A percentile compares a stretch with the other conserved stretches of the same genome.
Evolutionary conservation across 352 stramenopile genomes (phyloP).

Genomic region (Phytophthora citrophthora): DNA sequence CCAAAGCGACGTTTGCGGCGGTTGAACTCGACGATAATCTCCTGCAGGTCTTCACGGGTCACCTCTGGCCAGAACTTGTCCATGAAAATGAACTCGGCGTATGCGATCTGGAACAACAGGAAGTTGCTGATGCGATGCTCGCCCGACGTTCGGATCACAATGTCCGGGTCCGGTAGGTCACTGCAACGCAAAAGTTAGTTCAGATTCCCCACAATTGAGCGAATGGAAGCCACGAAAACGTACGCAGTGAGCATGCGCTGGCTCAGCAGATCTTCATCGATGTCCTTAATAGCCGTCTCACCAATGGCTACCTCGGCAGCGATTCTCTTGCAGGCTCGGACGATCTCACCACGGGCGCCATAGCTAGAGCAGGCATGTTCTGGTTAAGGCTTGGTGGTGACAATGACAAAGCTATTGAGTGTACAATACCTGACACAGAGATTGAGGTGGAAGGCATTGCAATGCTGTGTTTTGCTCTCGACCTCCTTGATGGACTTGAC

Average conservation of each 20-base stretch:
- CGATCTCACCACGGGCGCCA: constrained; percentile 94
- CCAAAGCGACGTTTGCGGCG: constrained; percentile 88
- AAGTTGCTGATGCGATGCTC: constrained; percentile 97
- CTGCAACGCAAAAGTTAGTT: constrained; percentile 48
- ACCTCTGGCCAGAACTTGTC: constrained; percentile 97
- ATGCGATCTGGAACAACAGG: constrained; percentile 95
- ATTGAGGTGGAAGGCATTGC: constrained; percentile 79
- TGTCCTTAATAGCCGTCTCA: constrained; percentile 63
- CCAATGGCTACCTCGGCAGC: constrained; percentile 81
- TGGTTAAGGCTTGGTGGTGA: constrained; percentile 6
- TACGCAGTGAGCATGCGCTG: constrained; percentile 81
- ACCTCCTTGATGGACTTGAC: constrained; percentile 74
- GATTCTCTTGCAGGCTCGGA: constrained; percentile 89
- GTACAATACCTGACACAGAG: constrained; percentile 72
- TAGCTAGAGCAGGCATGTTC: constrained; percentile 78
- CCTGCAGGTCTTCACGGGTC: constrained; percentile 77
- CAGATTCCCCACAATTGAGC: constrained; percentile 6
- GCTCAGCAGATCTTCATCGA: constrained; percentile 81
- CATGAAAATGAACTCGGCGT: constrained; percentile 95
- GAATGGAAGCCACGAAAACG: constrained; percentile 25
- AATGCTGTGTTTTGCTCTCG: constrained; percentile 88
- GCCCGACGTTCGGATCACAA: constrained; percentile 95
- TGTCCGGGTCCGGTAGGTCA: constrained; percentile 89
- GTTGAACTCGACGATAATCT: constrained; percentile 85
- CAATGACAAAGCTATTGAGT: not conserved